A percentile compares a stretch with the other conserved stretches of the same genome.
phyloP scores from a whole-genome alignment of 2,329 filamentous ascomycete genomes.

The Fusarium sterilihyphosum region DNA sequence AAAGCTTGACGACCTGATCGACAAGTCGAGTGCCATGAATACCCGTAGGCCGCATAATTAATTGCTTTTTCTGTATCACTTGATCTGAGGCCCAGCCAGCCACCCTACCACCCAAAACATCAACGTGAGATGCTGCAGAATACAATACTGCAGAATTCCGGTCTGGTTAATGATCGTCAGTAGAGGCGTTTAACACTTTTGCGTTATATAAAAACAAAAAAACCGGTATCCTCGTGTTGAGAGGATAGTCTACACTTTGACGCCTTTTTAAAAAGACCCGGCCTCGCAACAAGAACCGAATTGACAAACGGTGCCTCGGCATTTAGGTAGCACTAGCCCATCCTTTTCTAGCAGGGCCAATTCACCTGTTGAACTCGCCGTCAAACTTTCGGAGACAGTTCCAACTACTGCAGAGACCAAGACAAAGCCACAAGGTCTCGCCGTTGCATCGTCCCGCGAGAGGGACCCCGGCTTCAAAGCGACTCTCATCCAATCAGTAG shows the following conservation, averaged over 20 bases:
- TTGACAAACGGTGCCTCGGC: neutral
- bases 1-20: neutral
- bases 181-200: conserved; percentile 15
- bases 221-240: neutral
- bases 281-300: neutral
- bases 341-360: neutral
- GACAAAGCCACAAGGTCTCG: conserved; percentile 25
- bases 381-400: neutral
- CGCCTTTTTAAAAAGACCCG: conserved; percentile 1
- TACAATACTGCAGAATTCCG: conserved; percentile 1
- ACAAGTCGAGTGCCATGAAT: neutral
- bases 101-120: neutral
- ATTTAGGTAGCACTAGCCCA: neutral
- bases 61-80: conserved; percentile 20
- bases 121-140: conserved; percentile 6
- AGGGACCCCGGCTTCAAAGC: neutral
- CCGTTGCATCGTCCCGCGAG: conserved; percentile 11
- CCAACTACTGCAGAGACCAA: conserved; percentile 11
- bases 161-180: conserved; percentile 9
- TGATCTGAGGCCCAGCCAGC: conserved; percentile 2
- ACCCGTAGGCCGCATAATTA: neutral
- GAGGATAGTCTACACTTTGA: conserved; percentile 4
- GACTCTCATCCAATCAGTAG: neutral
- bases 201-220: neutral
- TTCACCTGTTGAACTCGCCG: conserved; percentile 1